A percentile compares a stretch with the other conserved stretches of the same genome.
Conservation (phyloP, 2,329 filamentous ascomycete genomes). For the Akanthomyces uredinophilus region DNA sequence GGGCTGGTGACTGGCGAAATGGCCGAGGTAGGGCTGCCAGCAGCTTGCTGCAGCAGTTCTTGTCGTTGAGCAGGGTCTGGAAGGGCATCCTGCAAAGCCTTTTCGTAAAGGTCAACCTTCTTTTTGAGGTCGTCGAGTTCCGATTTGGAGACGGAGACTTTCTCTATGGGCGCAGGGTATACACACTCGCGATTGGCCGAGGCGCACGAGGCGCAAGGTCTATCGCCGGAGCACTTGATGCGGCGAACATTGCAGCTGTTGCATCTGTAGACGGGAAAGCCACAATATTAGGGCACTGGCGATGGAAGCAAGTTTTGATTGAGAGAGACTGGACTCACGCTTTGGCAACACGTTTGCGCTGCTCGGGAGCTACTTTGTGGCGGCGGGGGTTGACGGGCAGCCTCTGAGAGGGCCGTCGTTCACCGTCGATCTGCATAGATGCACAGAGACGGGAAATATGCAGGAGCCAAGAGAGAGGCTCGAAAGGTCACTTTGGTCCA, state of each 20-base stretch:
- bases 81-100: constrained; percentile 32
- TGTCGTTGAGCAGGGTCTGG: constrained; percentile 32
- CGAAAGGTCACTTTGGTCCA: neutral
- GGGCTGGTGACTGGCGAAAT: constrained; percentile 21
- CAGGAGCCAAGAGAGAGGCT: neutral
- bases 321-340: constrained; percentile 36
- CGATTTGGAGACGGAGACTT: constrained; percentile 36
- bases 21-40: constrained; percentile 19
- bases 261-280: constrained; percentile 33
- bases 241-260: constrained; percentile 49
- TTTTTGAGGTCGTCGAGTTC: constrained; percentile 38
- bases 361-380: constrained; percentile 41
- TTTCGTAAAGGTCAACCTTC: constrained; percentile 37
- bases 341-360: constrained; percentile 44
- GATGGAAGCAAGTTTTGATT: neutral
- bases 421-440: constrained; percentile 25
- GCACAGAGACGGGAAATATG: neutral
- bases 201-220: constrained; percentile 43
- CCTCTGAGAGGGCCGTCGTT: constrained; percentile 29
- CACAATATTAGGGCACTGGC: neutral
- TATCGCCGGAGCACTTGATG: constrained; percentile 47
- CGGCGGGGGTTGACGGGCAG: constrained; percentile 47
- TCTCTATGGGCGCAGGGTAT: constrained; percentile 41
- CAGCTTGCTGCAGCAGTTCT: constrained; percentile 27
- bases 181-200: constrained; percentile 40